Conservation (phyloP, 345 rosid genomes). For the Tarenaya hassleriana region DNA sequence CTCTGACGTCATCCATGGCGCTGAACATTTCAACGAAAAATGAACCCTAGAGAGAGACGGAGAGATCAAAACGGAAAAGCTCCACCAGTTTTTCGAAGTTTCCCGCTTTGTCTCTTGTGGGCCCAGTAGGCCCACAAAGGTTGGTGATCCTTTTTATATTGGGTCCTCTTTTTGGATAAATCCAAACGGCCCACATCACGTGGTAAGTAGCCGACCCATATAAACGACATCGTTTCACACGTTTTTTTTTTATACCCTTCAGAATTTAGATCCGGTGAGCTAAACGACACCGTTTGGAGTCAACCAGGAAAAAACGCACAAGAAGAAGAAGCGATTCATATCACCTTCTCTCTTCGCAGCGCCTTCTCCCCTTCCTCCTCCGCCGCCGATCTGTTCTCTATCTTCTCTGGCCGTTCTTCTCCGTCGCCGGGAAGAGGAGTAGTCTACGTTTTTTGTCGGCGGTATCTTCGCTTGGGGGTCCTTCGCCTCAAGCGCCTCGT, state of each 20-base stretch:
- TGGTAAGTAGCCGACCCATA: too few species aligned
- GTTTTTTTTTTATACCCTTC: background rate
- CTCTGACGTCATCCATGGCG: slow-evolving; percentile 59
- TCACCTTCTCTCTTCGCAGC: slow-evolving; percentile 17
- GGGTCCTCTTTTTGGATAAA: too few species aligned
- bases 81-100: background rate
- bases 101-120: background rate
- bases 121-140: background rate
- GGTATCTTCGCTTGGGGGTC: slow-evolving; percentile 21
- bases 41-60: background rate
- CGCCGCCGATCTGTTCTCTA: background rate
- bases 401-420: slow-evolving; percentile 1
- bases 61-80: background rate
- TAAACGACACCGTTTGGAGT: background rate
- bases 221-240: background rate
- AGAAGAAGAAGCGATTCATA: slow-evolving; percentile 4
- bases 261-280: too few species aligned
- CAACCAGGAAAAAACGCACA: background rate
- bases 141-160: too few species aligned
- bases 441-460: background rate
- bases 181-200: too few species aligned
- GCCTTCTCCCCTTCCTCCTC: slow-evolving; percentile 11
- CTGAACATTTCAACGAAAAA: background rate
- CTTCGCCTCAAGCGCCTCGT: slow-evolving; percentile 25
- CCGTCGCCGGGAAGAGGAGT: background rate